Percentiles rank a stretch among this genome's conserved stretches.
phyloP scores from a whole-genome alignment of 441 rosid genomes.

The Corymbia citriodora region DNA sequence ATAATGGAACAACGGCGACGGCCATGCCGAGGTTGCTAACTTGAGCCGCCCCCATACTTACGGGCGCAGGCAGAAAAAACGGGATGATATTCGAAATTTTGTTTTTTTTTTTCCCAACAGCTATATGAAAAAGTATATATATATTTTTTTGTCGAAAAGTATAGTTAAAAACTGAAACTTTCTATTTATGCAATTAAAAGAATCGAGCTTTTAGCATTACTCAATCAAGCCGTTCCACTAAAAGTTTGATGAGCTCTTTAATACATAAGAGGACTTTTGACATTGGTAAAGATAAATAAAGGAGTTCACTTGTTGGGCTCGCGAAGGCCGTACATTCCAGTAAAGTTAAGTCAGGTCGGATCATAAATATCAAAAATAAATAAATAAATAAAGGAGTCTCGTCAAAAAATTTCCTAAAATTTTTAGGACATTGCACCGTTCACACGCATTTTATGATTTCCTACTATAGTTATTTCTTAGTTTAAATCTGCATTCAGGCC shows the following conservation, averaged over 20 bases:
- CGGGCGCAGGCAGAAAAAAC: background rate
- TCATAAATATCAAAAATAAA: no score
- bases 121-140: no score
- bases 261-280: background rate
- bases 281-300: background rate
- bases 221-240: background rate
- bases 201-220: background rate
- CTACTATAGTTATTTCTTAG: rapidly evolving
- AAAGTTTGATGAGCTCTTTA: background rate
- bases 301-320: no score
- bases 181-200: background rate
- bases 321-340: no score
- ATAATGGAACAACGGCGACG: background rate
- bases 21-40: background rate
- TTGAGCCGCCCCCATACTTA: background rate
- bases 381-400: background rate
- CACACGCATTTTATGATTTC: rapidly evolving
- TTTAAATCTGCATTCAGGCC: background rate
- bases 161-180: background rate
- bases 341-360: no score
- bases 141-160: no score
- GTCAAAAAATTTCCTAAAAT: rapidly evolving
- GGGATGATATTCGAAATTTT: background rate
- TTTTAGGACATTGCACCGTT: rapidly evolving
- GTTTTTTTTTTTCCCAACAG: background rate